Evolutionary conservation across 1,284 basidiomycete species (phyloP), one percentile per base, ranked within the genome.

Genomic region (Leccinum fallax): DNA sequence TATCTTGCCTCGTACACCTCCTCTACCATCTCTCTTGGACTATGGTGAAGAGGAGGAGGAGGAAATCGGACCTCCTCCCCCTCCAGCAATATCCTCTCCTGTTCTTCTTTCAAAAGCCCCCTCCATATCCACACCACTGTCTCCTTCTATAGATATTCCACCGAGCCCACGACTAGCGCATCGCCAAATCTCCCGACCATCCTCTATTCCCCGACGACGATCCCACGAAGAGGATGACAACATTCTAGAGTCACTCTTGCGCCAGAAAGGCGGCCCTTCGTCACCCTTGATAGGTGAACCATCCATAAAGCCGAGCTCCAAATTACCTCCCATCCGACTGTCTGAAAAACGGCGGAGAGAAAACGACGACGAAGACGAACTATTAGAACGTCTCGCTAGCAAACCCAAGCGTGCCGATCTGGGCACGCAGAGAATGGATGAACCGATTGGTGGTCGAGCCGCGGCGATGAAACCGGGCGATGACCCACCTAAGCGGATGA

Each of bases 401-500:
- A 85, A 85, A 66, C 72, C 84, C 53, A 88, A 86, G 72, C 85
- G 85, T 60, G 74, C 74, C 15, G 81, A 83, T 64, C 69, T 76
- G 28, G 75, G 77, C 19, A 69, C 68, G 38, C 76, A 78, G 66
- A 84, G 81, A 70, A 68, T 66, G 34, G 68, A 68, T 32, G 69
- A 67, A 40, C 65, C 62, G 5, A 30, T 56, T 34, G 69, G 72
- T 28, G 70, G 66, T 60, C 71, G 73, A 43, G 71, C 69, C 62
- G 61, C 71, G 57, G 48, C 61, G 28, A 70, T 77, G 57, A 85
- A 86, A 74, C 74, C 77, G 13, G 80, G 81, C 9, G 87, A 89
- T 69, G 87, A 88, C 61, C 83, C 85, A 60, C 85, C 87, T 43
- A 91, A 88, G 78, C 91, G 91, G 77, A 84, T 93, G 70, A 92